phyloP scores from a whole-genome alignment of 257 asterid genomes.

The Henckelia pumila region DNA sequence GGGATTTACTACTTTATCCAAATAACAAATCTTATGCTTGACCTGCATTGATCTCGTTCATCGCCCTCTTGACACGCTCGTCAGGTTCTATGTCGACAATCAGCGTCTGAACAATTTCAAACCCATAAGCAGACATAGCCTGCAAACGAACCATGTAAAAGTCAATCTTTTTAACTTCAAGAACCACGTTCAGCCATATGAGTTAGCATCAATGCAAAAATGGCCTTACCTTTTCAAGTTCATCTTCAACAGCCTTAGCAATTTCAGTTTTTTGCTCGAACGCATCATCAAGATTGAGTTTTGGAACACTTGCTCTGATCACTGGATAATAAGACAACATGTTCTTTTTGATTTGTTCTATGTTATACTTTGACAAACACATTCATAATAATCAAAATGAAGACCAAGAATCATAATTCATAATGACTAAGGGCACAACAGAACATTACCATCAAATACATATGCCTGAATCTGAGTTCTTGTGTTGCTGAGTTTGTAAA shows the following conservation, averaged over 20 bases:
- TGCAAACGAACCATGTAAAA: slow-evolving; percentile 27
- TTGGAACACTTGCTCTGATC: slow-evolving; percentile 82
- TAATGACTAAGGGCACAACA: slow-evolving; percentile 3
- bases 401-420: neutral
- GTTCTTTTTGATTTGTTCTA: slow-evolving; percentile 12
- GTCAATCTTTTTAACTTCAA: neutral
- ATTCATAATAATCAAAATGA: neutral
- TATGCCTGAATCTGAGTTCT: slow-evolving; percentile 81
- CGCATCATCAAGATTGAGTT: slow-evolving; percentile 63
- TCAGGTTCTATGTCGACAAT: slow-evolving; percentile 88
- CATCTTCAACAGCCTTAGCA: slow-evolving; percentile 79
- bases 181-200: slow-evolving; percentile 1
- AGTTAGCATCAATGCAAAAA: slow-evolving; percentile 1
- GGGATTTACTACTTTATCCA: slow-evolving; percentile 12
- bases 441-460: slow-evolving; percentile 66
- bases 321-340: slow-evolving; percentile 34
- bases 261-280: slow-evolving; percentile 84
- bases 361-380: neutral
- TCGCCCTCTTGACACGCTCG: slow-evolving; percentile 81
- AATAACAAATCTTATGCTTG: slow-evolving; percentile 15
- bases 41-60: slow-evolving; percentile 93
- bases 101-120: slow-evolving; percentile 81
- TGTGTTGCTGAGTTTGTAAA: slow-evolving; percentile 79
- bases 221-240: slow-evolving; percentile 61
- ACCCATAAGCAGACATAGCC: slow-evolving; percentile 94